A percentile compares a stretch with the other conserved stretches of the same genome.
Conservation (phyloP, 2,329 filamentous ascomycete species). For the Cordyceps javanica region DNA sequence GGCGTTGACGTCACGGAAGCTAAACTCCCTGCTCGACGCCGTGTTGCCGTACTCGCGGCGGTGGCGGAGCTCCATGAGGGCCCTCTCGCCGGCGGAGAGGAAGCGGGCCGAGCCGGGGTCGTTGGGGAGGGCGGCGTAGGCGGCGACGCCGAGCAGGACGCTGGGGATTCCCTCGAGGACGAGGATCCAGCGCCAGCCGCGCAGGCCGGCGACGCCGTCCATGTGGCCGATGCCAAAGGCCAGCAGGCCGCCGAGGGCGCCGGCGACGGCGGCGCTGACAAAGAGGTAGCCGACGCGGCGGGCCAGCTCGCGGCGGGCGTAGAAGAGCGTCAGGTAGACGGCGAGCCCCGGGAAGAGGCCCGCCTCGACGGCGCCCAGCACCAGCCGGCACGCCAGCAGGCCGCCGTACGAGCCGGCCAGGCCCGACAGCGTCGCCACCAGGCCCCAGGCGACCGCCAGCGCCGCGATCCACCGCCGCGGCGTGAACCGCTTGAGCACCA, state of each 20-base stretch:
- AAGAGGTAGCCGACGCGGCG: conserved; percentile 69
- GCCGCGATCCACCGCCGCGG: conserved; percentile 59
- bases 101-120: conserved; percentile 51
- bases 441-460: conserved; percentile 59
- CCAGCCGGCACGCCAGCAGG: conserved; percentile 60
- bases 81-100: conserved; percentile 52
- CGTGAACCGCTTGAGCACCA: conserved; percentile 56
- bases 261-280: conserved; percentile 62
- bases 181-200: conserved; percentile 68
- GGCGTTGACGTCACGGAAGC: conserved; percentile 55
- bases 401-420: conserved; percentile 59
- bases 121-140: conserved; percentile 31
- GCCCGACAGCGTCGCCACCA: conserved; percentile 64
- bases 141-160: conserved; percentile 28
- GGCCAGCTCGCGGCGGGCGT: conserved; percentile 66
- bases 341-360: conserved; percentile 65
- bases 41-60: conserved; percentile 42
- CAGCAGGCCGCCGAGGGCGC: conserved; percentile 65
- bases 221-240: conserved; percentile 70
- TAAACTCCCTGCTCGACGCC: conserved; percentile 38
- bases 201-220: conserved; percentile 57
- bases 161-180: conserved; percentile 46
- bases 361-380: conserved; percentile 63
- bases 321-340: conserved; percentile 69
- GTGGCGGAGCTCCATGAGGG: conserved; percentile 49